Conservation (phyloP, 1,284 basidiomycete genomes). For the Ganoderma meredithae region DNA sequence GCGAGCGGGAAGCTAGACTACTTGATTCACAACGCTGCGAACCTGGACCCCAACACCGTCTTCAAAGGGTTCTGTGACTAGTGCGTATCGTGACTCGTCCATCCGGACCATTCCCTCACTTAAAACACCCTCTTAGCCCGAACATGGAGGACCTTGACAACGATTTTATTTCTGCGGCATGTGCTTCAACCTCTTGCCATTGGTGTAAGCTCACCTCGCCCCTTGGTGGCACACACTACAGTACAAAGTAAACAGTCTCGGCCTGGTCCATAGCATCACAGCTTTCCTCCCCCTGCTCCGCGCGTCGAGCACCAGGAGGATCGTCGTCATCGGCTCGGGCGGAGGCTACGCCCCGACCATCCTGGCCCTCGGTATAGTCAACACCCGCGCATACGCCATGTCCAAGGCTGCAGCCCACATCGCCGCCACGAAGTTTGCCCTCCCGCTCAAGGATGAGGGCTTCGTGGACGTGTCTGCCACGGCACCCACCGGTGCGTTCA, state of each 20-base stretch:
- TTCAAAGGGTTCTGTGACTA: conserved; percentile 19
- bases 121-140: not conserved
- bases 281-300: conserved; percentile 48
- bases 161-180: conserved; percentile 31
- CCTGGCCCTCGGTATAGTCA: conserved; percentile 20
- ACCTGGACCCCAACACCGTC: not conserved
- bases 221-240: not conserved
- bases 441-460: conserved; percentile 44
- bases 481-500: not conserved
- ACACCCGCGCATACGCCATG: conserved; percentile 41
- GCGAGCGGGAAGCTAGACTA: conserved; percentile 21
- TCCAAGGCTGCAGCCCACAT: conserved; percentile 50
- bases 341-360: conserved; percentile 42
- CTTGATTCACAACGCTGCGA: conserved; percentile 25
- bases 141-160: conserved; percentile 33
- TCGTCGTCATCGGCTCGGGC: conserved; percentile 45
- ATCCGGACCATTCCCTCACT: not conserved
- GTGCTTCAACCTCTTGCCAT: not conserved
- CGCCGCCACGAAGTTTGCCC: conserved; percentile 48
- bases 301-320: conserved; percentile 45
- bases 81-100: conserved; percentile 11
- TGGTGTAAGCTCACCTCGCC: not conserved
- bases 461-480: conserved; percentile 44
- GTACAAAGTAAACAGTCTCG: conserved; percentile 48
- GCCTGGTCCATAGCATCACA: conserved; percentile 47